phyloP scores from a whole-genome alignment of 148 eudicot genomes.

The Rhododendron molle region DNA sequence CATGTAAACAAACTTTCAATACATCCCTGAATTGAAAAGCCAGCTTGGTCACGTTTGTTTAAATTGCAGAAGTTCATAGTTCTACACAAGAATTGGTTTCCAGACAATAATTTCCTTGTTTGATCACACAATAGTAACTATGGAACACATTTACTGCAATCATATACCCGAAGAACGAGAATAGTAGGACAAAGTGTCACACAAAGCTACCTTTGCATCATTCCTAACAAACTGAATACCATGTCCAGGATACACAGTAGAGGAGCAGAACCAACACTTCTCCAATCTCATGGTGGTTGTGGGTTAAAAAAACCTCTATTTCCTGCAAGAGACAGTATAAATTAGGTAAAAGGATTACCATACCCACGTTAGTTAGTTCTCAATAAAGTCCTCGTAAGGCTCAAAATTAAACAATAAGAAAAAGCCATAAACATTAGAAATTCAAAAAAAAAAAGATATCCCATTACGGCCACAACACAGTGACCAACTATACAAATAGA shows the following conservation, averaged over 20 bases:
- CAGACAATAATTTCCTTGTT: background rate
- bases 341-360: background rate
- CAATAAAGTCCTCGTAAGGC: background rate
- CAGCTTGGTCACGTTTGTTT: background rate
- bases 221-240: conserved; percentile 88
- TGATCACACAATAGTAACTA: background rate
- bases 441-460: background rate
- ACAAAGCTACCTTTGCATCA: conserved; percentile 67
- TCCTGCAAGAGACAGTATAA: conserved; percentile 10
- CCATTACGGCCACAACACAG: background rate
- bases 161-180: background rate
- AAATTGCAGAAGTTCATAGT: background rate
- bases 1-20: background rate
- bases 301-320: conserved; percentile 9
- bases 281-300: conserved; percentile 68
- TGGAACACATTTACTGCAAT: background rate
- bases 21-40: background rate
- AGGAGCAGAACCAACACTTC: conserved; percentile 94
- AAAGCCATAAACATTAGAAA: background rate
- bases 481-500: background rate
- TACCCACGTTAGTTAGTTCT: background rate
- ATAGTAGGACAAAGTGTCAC: background rate
- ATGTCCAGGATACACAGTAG: conserved; percentile 83
- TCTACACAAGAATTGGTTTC: background rate
- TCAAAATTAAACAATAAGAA: background rate